Base-by-base conservation (phyloP, 345 rosid species). In the Salix suchowensis region DNA sequence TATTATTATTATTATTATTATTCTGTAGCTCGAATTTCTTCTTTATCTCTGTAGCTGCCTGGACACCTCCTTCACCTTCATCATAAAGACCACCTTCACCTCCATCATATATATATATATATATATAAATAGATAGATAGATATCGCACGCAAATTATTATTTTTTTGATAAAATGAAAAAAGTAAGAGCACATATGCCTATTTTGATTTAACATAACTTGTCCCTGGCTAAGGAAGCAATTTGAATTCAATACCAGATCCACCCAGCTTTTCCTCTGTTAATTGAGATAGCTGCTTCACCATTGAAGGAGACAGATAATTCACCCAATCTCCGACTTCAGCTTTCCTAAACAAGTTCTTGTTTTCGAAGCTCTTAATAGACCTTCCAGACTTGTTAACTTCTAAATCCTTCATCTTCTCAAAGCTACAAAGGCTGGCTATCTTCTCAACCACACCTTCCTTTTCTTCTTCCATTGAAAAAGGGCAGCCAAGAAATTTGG, bases 191-290 rank as follows among this genome's bases (percentile, higher is more conserved):
- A 46, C 18, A 15, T 4, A 46, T 46, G 18, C 52, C 52, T 12
- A 46, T 3, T 46, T 46, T 12, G 16, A 46, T 13, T 5, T 46
- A 46, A 46, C 52, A 14, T 14, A 46, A 23, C 42, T 18, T 60
- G 15, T 55, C 32, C 44, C 16, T 26, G 13, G 65, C 28, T 30
- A 23, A 48, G 60, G 24, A 52, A 19, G 12, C 23, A 78, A 18
- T 84, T 82, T 86, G 81, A 88, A 90, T 58, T 79, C 54, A 62
- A 90, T 84, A 75, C 88, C 91, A 72, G 86, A 84, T 19, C 83
- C 91, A 71, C 82, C 84, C 2, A 87, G 70, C 78, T 82, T 87
- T 36, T 86, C 87, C 34, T 88, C 83, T 85, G 80, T 82, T 50
- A 87, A 15, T 13, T 72, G 50, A 37, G 79, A 7, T 11, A 73